Evolutionary conservation across 2,329 filamentous ascomycete species (phyloP), one percentile per base, ranked within the genome.

Genomic region (Tolypocladium paradoxum): DNA sequence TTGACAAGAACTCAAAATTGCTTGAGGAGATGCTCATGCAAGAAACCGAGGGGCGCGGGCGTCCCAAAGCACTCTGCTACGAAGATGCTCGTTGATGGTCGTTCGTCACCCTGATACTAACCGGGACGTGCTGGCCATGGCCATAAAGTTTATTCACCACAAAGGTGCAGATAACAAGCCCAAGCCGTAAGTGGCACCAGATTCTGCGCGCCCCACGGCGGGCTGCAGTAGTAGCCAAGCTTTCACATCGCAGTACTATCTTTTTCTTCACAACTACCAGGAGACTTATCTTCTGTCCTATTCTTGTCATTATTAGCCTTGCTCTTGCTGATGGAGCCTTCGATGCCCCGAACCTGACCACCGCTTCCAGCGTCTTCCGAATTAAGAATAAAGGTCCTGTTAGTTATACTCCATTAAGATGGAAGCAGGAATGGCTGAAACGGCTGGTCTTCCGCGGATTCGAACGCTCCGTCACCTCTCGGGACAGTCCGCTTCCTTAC

Each of bases 141-240:
- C 62, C 4, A 57, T 68, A 18, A 66, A 64, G 54, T 65, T 66
- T 27, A 61, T 65, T 24, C 36, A 67, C 48, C 49, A 68, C 33
- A 69, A 68, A 47, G 59, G 61, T 18, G 56, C 56, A 31, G 47
- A 68, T 14, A 62, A 62, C 3, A 64, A 63, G 50, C 64, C 57
- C 6, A 67, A 61, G 53, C 65, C 56, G 53, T 68, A 54, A 35
- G 51, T 62, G 34, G 27, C 27, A 35, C 47, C 22, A 16, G 20
- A 33, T 22, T 46, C 50, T 29, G 50, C 31, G 35, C 34, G 9
- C 31, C 8, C n/a, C 18, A 14, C 31, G 9, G 1, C 6, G 2
- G 6, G 6, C 8, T 8, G 6, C 6, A 7, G 29, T 8, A 29
- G 29, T 7, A 7, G 29, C 29, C 29, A 6, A 8, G 20, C 38